Conservation (phyloP, 768 basidiomycete genomes). For the Agaricus bisporus region DNA sequence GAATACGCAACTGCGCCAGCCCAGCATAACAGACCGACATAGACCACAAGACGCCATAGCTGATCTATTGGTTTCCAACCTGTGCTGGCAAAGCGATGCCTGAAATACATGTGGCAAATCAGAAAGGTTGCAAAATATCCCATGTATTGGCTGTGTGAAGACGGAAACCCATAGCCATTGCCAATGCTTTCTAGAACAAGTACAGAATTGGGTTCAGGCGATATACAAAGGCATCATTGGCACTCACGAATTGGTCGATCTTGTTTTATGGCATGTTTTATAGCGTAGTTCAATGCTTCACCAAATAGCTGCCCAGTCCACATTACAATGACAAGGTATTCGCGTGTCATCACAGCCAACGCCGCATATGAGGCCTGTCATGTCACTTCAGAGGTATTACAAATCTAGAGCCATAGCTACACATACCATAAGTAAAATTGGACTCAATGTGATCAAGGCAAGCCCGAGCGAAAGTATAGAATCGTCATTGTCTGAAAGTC, state of each 20-base stretch:
- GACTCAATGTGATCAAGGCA: constrained; percentile 61
- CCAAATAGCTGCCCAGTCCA: constrained; percentile 74
- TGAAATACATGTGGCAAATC: constrained; percentile 63
- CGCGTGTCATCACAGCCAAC: constrained; percentile 68
- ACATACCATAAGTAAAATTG: constrained; percentile 66
- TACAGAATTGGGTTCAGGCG: neutral
- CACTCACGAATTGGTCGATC: constrained; percentile 60
- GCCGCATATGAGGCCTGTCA: constrained; percentile 72
- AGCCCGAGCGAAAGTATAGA: constrained; percentile 51
- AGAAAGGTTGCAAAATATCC: constrained; percentile 79
- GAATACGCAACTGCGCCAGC: constrained; percentile 71
- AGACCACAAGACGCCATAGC: constrained; percentile 41
- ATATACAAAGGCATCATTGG: neutral
- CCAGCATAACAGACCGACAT: constrained; percentile 48
- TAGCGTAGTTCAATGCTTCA: constrained; percentile 60
- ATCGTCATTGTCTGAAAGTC: constrained; percentile 48
- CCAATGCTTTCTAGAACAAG: constrained; percentile 43
- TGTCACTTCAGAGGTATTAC: neutral
- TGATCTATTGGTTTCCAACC: constrained; percentile 46
- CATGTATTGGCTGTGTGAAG: constrained; percentile 89
- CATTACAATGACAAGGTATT: constrained; percentile 77
- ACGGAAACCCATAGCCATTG: constrained; percentile 81
- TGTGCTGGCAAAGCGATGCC: constrained; percentile 56
- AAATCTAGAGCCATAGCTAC: neutral
- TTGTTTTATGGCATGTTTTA: constrained; percentile 65